Conservation (phyloP, 768 basidiomycete species). For the Lanmaoa rubissima region DNA sequence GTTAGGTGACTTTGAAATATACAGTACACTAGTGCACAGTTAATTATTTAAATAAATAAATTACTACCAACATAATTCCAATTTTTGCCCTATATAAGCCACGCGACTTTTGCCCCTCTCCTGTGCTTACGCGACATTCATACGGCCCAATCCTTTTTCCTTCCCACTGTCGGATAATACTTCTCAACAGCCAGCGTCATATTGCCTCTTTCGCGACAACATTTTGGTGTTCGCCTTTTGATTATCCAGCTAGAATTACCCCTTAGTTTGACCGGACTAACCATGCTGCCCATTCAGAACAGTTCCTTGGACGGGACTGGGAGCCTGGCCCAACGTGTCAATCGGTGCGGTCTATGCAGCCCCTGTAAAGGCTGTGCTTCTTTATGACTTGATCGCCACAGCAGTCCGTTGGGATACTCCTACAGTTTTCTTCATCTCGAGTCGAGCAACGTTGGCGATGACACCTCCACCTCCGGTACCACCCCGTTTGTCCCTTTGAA, state of each 20-base stretch:
- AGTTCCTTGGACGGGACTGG: neutral
- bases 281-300: neutral
- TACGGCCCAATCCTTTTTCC: neutral
- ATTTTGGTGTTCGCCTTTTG: neutral
- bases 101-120: too few relatives aligned
- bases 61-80: too few relatives aligned
- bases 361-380: slow-evolving; percentile 9
- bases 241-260: neutral
- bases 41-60: too few relatives aligned
- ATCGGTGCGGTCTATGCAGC: slow-evolving; percentile 8
- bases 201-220: neutral
- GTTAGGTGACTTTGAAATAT: too few relatives aligned
- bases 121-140: too few relatives aligned
- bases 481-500: slow-evolving; percentile 7
- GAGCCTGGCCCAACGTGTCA: neutral
- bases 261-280: neutral
- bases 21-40: too few relatives aligned
- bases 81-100: too few relatives aligned
- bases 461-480: neutral
- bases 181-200: neutral
- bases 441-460: neutral
- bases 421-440: neutral
- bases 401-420: neutral
- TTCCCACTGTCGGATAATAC: neutral
- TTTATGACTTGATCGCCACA: slow-evolving; percentile 12